Evolutionary conservation across 176 grass and related monocot genomes (phyloP).

Genomic region (Bolboschoenus planiculmis): DNA sequence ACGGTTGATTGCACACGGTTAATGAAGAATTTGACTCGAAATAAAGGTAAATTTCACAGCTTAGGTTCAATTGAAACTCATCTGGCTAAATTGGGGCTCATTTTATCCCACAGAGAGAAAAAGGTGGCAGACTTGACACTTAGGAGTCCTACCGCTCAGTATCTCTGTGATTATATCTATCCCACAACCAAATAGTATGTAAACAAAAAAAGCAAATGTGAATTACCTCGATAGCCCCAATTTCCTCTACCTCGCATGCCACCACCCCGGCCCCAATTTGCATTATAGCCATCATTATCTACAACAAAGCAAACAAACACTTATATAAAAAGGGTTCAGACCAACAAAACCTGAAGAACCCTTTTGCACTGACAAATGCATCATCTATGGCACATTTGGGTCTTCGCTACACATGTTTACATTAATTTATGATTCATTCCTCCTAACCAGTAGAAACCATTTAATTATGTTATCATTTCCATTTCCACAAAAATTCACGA

Average conservation of each 20-base stretch:
- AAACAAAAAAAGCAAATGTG: not conserved
- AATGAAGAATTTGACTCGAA: not conserved
- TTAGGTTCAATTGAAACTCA: not conserved
- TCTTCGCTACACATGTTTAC: not conserved
- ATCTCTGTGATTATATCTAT: too few species aligned
- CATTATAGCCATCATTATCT: slow-evolving; percentile 24
- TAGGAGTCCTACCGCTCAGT: not conserved
- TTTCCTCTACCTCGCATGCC: slow-evolving; percentile 17
- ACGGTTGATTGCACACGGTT: not conserved
- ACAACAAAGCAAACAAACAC: slow-evolving; percentile 9
- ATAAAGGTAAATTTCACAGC: not conserved
- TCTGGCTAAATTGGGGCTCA: not conserved
- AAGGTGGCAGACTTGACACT: not conserved
- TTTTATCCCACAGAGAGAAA: not conserved
- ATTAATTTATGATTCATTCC: not conserved
- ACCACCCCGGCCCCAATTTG: slow-evolving; percentile 6
- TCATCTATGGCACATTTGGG: not conserved
- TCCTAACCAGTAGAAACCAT: not conserved
- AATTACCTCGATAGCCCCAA: slow-evolving; percentile 13
- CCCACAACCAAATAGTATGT: not conserved
- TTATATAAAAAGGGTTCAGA: not conserved
- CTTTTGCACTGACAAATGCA: not conserved
- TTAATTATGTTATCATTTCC: not conserved
- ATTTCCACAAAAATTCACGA: not conserved
- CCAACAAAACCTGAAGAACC: not conserved